Conservation (phyloP, 305 asterid species). For the Solanum hybrid region DNA sequence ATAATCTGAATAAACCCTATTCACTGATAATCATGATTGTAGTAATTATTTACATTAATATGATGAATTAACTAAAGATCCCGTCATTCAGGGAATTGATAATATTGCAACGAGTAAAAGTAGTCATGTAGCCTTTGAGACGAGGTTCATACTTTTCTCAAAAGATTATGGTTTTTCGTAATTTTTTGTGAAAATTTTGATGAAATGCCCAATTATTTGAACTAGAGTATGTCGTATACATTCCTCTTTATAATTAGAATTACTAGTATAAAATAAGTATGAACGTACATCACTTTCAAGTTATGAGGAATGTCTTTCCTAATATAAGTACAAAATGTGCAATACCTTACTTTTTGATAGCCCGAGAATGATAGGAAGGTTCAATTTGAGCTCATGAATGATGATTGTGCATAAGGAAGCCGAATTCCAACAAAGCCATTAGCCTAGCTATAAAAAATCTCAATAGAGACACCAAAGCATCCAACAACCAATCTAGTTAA, state of each 20-base stretch:
- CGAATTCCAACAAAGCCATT: too few species aligned
- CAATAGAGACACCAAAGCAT: not conserved
- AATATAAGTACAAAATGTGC: not conserved
- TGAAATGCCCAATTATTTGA: too few species aligned
- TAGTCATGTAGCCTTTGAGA: not conserved
- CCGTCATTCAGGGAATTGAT: not conserved
- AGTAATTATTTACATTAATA: too few species aligned
- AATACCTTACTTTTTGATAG: not conserved
- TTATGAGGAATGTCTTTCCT: not conserved
- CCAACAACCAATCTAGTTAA: not conserved
- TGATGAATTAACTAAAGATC: not conserved
- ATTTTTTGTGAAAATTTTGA: not conserved
- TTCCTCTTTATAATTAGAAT: not conserved
- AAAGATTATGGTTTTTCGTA: too few species aligned
- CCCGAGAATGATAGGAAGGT: not conserved
- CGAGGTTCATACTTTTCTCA: not conserved
- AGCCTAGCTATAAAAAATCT: not conserved
- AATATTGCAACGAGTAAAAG: not conserved
- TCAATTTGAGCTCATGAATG: not conserved
- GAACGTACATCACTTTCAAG: not conserved
- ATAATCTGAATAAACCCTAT: not conserved
- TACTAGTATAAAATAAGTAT: not conserved
- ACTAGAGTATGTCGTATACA: not conserved
- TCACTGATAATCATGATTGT: not conserved
- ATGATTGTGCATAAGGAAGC: not conserved